phyloP scores from a whole-genome alignment of 1,284 basidiomycete genomes.

The Ustilago esculenta region DNA sequence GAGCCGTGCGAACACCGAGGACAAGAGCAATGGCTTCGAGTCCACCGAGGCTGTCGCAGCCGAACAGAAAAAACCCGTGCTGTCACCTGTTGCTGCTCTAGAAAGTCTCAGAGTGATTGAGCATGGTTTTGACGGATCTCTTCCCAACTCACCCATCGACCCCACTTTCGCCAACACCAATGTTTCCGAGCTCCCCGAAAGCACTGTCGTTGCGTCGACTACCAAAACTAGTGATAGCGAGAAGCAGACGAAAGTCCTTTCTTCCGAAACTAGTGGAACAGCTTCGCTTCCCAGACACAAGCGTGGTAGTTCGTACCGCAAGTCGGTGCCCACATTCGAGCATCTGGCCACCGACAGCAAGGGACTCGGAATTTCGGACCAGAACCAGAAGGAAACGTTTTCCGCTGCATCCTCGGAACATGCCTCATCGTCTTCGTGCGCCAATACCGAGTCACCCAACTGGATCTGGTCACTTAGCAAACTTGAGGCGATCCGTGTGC shows the following conservation, averaged over 20 bases:
- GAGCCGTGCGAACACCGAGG: not conserved
- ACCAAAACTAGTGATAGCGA: not conserved
- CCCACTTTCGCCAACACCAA: conserved; percentile 13
- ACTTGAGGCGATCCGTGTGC: conserved; percentile 37
- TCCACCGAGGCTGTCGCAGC: not conserved
- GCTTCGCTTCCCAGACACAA: conserved; percentile 2
- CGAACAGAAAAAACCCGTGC: not conserved
- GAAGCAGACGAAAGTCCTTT: not conserved
- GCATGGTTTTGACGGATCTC: conserved; percentile 8
- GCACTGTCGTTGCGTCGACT: conserved; percentile 8
- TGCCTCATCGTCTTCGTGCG: conserved; percentile 5
- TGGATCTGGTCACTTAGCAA: conserved; percentile 34
- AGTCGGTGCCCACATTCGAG: conserved; percentile 25
- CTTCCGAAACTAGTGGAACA: not conserved
- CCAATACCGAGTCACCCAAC: conserved; percentile 10
- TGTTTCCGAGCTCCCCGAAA: conserved; percentile 10
- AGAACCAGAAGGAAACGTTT: not conserved
- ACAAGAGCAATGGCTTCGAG: not conserved
- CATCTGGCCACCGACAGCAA: not conserved
- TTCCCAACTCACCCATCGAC: not conserved
- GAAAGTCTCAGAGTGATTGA: conserved; percentile 28
- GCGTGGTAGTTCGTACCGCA: conserved; percentile 29
- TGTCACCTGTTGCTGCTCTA: conserved; percentile 17
- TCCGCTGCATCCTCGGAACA: not conserved
- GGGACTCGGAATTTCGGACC: conserved; percentile 4